A percentile compares a stretch with the other conserved stretches of the same genome.
These are phyloP conservation scores for Podila minutissima DNA, from an alignment of 192 early-diverging fungal genomes.

Conservation along the genomic window DNA sequence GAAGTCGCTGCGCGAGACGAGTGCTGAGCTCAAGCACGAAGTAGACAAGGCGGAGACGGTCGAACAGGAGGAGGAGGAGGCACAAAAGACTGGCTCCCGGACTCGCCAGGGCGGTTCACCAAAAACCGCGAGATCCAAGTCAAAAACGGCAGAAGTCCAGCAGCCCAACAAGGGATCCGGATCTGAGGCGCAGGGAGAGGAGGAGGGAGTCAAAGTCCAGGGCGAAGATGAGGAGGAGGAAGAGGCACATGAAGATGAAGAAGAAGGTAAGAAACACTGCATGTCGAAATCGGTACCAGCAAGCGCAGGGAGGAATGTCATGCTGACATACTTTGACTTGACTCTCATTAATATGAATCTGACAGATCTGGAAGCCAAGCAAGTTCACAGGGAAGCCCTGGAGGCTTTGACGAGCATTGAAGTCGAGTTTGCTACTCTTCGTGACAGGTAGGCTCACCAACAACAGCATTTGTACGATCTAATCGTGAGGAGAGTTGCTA, in stretches of 20 bases:
- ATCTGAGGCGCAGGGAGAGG: slow-evolving; percentile 29
- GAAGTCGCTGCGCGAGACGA: slow-evolving; percentile 18
- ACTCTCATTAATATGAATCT: background rate
- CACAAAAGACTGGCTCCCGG: slow-evolving; percentile 3
- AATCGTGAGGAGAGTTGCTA: no score
- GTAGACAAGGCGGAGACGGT: slow-evolving; percentile 1
- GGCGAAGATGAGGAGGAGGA: slow-evolving; percentile 25
- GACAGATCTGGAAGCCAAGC: slow-evolving; percentile 58
- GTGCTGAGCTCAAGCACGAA: slow-evolving; percentile 13
- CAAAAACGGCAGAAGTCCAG: slow-evolving; percentile 6
- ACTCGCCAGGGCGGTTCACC: background rate
- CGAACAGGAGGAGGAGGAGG: background rate
- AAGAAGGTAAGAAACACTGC: slow-evolving; percentile 18
- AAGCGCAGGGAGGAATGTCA: no score
- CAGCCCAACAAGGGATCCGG: slow-evolving; percentile 23
- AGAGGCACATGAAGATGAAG: slow-evolving; percentile 8
- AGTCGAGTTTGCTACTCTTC: slow-evolving; percentile 62
- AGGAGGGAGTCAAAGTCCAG: slow-evolving; percentile 14
- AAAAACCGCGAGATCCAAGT: background rate
- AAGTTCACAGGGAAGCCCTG: slow-evolving; percentile 59
- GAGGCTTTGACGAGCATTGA: slow-evolving; percentile 64
- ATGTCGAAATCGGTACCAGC: no score
- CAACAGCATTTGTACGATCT: no score
- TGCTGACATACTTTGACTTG: no score
- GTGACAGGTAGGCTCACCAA: slow-evolving; percentile 54